Evolutionary conservation across 2,329 filamentous ascomycete species (phyloP), one percentile per base, ranked within the genome.

Genomic region (Pseudodiploospora longispora): DNA sequence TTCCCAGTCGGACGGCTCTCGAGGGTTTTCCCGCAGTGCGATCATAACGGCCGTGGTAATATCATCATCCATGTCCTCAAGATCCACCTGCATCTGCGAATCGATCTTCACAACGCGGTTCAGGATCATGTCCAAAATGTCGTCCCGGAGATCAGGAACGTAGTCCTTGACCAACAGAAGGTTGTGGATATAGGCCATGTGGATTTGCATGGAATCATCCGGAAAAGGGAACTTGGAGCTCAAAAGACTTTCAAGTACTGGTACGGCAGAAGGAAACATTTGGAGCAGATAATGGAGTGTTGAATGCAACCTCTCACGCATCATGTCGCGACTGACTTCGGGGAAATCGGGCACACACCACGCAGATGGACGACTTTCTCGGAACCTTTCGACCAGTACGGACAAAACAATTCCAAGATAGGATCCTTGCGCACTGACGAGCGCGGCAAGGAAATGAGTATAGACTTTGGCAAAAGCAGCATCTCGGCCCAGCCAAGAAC

Each of bases 51-150:
- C 80, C 27, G 89, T 81, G 43, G 88, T 85, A 7, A 88, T 74
- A 44, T 94, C 87, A 50, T 97, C 91, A 50, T 96, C 91, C 49
- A 95, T 70, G 55, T 97, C 90, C 50, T 97, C 89, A 56, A 97
- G 71, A 57, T 97, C 90, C 40, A 90, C 78, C 64, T 96, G 91
- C 63, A 97, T 93, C 60, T 96, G 87, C 1, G 95, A 88, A 60
- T 98, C 93, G 47, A 97, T 87, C 65, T 93, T 93, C 57, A 97
- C 87, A 6, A 97, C 74, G 50, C 87, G 83, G 54, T 91, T 85
- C 36, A 89, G 84, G 39, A 97, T 84, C 9, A 95, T 69, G 44
- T 88, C 82, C 50, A 95, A 75, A 27, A 97, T 81, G 49, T 94
- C 86, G 6, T 84, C 79, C 49, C 83, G 83, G 32, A 96, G 68